phyloP scores from a whole-genome alignment of 1,284 basidiomycete genomes.

The Gastroboletus turbinatus region DNA sequence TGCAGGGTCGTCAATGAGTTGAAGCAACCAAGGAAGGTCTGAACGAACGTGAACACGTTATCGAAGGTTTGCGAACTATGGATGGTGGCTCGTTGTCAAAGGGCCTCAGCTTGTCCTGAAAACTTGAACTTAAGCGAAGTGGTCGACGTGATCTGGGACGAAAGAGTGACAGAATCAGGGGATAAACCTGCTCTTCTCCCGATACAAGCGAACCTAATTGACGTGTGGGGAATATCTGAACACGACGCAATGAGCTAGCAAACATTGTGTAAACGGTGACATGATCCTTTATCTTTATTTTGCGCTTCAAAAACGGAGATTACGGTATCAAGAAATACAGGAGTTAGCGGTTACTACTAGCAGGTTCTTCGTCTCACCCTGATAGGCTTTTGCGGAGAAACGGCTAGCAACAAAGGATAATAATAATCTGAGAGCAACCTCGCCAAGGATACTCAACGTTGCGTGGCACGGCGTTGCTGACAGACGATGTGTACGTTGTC shows the following conservation, averaged over 20 bases:
- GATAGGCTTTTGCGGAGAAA: constrained; percentile 36
- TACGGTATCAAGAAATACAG: constrained; percentile 31
- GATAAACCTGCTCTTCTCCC: constrained; percentile 4
- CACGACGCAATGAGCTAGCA: constrained; percentile 3
- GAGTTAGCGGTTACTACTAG: constrained; percentile 28
- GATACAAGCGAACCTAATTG: constrained; percentile 11
- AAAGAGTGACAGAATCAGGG: constrained; percentile 11
- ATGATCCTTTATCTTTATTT: constrained; percentile 9
- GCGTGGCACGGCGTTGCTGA: neutral
- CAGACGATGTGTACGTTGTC: neutral
- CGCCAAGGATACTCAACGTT: neutral
- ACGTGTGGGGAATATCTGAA: constrained; percentile 15
- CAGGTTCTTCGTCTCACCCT: constrained; percentile 21
- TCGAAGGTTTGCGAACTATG: constrained; percentile 13
- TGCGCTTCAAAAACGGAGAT: constrained; percentile 32
- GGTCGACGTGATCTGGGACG: constrained; percentile 6
- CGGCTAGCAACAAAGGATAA: constrained; percentile 20
- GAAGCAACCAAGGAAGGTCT: constrained; percentile 9
- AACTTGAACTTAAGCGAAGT: constrained; percentile 6
- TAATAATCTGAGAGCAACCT: constrained; percentile 13
- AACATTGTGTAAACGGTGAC: constrained; percentile 10
- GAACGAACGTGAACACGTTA: constrained; percentile 14
- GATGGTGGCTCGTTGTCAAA: neutral
- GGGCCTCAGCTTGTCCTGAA: neutral
- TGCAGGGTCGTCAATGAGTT: constrained; percentile 27